These are phyloP conservation scores for Raffaelea ambrosiae DNA, from an alignment of 2,329 filamentous ascomycete genomes.

Conservation along the genomic window DNA sequence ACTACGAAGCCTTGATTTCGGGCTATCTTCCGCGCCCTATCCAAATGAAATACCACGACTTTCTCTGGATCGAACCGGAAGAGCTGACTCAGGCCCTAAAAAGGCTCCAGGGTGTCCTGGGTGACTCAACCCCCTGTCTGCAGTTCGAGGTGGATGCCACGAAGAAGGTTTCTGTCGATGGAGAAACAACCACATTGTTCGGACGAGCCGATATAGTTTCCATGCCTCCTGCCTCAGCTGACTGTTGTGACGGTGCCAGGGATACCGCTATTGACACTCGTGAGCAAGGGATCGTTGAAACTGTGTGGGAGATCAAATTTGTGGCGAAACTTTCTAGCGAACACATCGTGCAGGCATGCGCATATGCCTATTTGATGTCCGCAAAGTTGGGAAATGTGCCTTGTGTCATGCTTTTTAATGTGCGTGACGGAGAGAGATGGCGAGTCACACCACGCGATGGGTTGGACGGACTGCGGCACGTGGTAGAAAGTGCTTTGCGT, in stretches of 20 bases:
- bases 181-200: no score
- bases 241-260: no score
- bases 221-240: no score
- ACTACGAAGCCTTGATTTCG: not conserved
- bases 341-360: conserved; percentile 1
- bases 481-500: not conserved
- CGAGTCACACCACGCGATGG: not conserved
- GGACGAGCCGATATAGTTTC: not conserved
- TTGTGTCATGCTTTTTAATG: conserved; percentile 1
- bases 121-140: not conserved
- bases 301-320: conserved; percentile 2
- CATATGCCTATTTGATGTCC: not conserved
- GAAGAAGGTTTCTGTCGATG: not conserved
- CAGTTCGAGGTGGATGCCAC: not conserved
- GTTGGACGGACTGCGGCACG: not conserved
- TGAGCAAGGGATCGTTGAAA: not conserved
- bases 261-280: not conserved
- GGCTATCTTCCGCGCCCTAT: not conserved
- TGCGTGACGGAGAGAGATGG: not conserved
- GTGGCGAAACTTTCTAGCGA: not conserved
- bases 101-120: no score
- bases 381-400: not conserved
- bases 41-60: not conserved
- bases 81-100: not conserved
- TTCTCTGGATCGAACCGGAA: not conserved